Conservation (phyloP, 495 filamentous ascomycete species). For the Podospora australis region DNA sequence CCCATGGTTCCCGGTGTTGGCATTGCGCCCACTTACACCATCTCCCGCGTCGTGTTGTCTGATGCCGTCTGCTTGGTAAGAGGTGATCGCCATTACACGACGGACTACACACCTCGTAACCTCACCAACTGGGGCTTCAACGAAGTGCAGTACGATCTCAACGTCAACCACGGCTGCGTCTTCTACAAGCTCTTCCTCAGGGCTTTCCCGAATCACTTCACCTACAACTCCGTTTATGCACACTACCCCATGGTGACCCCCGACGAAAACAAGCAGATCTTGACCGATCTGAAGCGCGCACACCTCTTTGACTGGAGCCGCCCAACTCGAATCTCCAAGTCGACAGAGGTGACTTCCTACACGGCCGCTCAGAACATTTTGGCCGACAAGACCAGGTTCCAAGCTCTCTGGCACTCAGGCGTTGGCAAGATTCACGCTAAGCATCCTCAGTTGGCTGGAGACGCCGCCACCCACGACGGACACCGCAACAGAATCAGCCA, state of each 20-base stretch:
- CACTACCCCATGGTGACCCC: constrained; percentile 77
- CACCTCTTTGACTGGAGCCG: constrained; percentile 65
- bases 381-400: constrained; percentile 57
- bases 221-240: constrained; percentile 75
- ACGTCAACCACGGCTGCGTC: constrained; percentile 73
- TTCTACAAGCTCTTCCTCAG: constrained; percentile 78
- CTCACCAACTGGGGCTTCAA: constrained; percentile 77
- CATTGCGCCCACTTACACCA: constrained; percentile 74
- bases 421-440: constrained; percentile 45
- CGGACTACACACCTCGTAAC: constrained; percentile 62
- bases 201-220: constrained; percentile 76
- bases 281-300: constrained; percentile 62
- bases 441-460: constrained; percentile 49
- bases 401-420: constrained; percentile 53
- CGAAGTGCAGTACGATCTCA: constrained; percentile 38
- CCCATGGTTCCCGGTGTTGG: constrained; percentile 72
- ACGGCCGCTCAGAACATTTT: constrained; percentile 57
- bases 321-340: constrained; percentile 47
- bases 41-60: constrained; percentile 74
- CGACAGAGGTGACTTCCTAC: constrained; percentile 54
- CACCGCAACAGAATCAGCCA: constrained; percentile 50
- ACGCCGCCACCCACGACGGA: constrained; percentile 39
- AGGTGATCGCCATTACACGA: constrained; percentile 81
- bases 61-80: constrained; percentile 83
- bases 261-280: constrained; percentile 64